Conservation (phyloP, 1,139 yeast genomes). For the Hansenula sp. region DNA sequence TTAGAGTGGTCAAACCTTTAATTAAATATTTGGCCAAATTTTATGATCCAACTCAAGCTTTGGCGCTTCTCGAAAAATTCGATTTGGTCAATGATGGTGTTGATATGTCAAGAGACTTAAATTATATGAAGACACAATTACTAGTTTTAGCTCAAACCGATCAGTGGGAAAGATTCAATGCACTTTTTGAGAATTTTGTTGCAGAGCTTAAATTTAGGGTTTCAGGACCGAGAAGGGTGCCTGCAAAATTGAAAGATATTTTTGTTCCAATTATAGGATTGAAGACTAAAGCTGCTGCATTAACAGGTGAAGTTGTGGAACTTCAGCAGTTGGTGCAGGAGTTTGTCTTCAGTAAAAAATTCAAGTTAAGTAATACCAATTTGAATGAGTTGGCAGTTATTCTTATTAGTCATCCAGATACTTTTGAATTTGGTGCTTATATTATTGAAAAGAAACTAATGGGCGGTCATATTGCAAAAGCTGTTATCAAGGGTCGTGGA, state of each 20-base stretch:
- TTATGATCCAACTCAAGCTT: slow-evolving; percentile 28
- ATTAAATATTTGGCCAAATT: slow-evolving; percentile 25
- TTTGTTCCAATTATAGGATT: slow-evolving; percentile 8
- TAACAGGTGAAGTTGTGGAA: slow-evolving; percentile 20
- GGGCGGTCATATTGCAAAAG: slow-evolving; percentile 29
- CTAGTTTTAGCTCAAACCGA: slow-evolving; percentile 26
- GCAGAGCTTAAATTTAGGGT: slow-evolving; percentile 22
- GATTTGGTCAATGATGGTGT: slow-evolving; percentile 20
- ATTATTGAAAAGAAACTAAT: slow-evolving; percentile 35
- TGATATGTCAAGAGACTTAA: slow-evolving; percentile 22
- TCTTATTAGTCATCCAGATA: slow-evolving; percentile 24
- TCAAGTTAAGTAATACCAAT: slow-evolving; percentile 33
- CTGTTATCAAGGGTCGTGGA: background rate
- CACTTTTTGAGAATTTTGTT: slow-evolving; percentile 24
- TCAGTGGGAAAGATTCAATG: slow-evolving; percentile 31
- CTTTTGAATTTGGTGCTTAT: slow-evolving; percentile 31
- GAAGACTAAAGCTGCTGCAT: background rate
- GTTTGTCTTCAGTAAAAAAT: slow-evolving; percentile 27
- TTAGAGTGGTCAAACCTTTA: slow-evolving; percentile 31
- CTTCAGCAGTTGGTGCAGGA: slow-evolving; percentile 27
- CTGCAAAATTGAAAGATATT: slow-evolving; percentile 20
- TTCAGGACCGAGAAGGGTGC: slow-evolving; percentile 22
- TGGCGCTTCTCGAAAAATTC: slow-evolving; percentile 26
- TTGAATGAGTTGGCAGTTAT: slow-evolving; percentile 35
- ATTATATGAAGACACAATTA: slow-evolving; percentile 27